Evolutionary conservation across 2,329 filamentous ascomycete genomes (phyloP).

Genomic region (Paecilomyces sp.): DNA sequence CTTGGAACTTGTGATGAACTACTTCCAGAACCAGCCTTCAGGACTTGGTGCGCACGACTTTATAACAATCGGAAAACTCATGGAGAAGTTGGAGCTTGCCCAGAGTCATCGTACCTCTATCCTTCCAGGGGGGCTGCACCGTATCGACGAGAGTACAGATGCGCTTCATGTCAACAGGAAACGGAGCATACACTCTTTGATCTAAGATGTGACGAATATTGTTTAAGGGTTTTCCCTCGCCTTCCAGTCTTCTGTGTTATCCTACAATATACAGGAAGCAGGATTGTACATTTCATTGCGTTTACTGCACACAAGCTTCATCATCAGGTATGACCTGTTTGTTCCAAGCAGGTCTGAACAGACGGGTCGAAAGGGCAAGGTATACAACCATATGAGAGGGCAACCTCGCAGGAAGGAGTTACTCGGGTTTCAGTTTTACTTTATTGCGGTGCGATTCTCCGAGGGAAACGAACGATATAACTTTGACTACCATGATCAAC

Average conservation of each 20-base stretch:
- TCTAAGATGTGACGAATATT: conserved; percentile 13
- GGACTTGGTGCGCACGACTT: conserved; percentile 74
- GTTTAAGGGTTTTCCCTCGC: conserved; percentile 8
- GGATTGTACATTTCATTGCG: conserved; percentile 3
- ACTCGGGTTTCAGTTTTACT: background rate
- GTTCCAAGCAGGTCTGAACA: conserved; percentile 4
- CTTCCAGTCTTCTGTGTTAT: background rate
- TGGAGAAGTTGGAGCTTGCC: conserved; percentile 74
- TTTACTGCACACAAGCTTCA: conserved; percentile 6
- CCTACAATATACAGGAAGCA: background rate
- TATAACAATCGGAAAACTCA: conserved; percentile 69
- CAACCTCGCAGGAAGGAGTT: background rate
- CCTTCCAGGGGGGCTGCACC: conserved; percentile 37
- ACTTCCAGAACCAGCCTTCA: conserved; percentile 65
- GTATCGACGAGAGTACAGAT: conserved; percentile 37
- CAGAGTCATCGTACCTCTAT: conserved; percentile 33
- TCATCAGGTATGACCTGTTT: conserved; percentile 3
- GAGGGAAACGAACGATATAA: background rate
- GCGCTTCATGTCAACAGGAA: conserved; percentile 37
- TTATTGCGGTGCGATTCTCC: background rate
- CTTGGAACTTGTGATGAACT: conserved; percentile 71
- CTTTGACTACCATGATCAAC: background rate
- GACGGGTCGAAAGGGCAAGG: conserved; percentile 1
- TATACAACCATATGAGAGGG: conserved; percentile 1
- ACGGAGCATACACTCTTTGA: conserved; percentile 38